Percentiles rank a stretch among this genome's conserved stretches.
Evolutionary conservation across 1,284 basidiomycete genomes (phyloP).

Genomic region (Cryptococcus neoformans): DNA sequence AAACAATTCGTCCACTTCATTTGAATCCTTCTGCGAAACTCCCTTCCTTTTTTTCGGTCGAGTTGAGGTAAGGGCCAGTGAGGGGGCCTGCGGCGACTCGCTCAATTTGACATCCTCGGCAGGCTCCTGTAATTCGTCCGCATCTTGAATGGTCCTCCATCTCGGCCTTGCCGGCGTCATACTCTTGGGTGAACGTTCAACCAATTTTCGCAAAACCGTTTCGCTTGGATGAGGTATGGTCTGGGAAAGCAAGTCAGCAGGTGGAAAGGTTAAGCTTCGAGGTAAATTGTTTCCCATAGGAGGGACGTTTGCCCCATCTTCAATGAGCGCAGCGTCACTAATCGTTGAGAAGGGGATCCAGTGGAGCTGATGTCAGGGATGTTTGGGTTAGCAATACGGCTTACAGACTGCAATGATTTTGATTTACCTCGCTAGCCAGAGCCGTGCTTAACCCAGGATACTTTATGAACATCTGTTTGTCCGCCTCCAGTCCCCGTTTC

Average conservation of each 20-base stretch:
- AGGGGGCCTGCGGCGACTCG: background rate
- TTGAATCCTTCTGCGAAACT: background rate
- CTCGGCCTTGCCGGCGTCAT: background rate
- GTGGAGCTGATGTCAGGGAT: background rate
- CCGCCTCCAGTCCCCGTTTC: background rate
- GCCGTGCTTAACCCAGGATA: background rate
- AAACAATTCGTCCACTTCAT: background rate
- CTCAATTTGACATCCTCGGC: background rate
- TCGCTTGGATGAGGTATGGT: background rate
- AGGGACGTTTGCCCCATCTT: too few species aligned
- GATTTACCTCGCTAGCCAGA: background rate
- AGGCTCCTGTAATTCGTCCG: background rate
- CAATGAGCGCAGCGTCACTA: too few species aligned
- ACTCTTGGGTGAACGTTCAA: background rate
- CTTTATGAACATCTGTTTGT: background rate
- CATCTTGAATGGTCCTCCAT: conserved; percentile 2
- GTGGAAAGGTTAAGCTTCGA: too few species aligned
- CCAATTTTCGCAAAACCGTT: background rate
- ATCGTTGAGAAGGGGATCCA: background rate
- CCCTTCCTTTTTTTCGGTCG: background rate
- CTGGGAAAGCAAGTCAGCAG: too few species aligned
- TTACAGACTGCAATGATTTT: too few species aligned
- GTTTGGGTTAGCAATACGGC: background rate
- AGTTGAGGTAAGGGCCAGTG: background rate
- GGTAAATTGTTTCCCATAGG: too few species aligned